Percentiles rank a stretch among this genome's conserved stretches.
Conservation (phyloP, 345 rosid genomes). For the Triadica sebifera region DNA sequence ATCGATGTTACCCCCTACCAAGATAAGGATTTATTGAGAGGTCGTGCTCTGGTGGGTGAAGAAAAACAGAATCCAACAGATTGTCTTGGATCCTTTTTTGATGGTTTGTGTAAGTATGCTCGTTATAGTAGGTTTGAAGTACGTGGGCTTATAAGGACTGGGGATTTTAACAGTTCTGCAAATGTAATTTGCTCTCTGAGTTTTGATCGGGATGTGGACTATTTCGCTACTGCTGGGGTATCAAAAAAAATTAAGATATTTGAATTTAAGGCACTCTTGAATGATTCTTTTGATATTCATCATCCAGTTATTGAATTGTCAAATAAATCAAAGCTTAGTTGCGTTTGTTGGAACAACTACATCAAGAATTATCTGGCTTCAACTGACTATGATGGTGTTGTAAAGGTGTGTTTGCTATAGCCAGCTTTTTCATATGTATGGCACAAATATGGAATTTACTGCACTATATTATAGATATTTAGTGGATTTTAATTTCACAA, state of each 20-base stretch:
- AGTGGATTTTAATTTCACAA: background rate
- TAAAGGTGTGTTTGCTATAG: constrained; percentile 59
- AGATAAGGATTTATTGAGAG: constrained; percentile 63
- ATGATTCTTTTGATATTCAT: constrained; percentile 83
- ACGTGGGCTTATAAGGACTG: constrained; percentile 68
- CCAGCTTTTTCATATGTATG: constrained; percentile 13
- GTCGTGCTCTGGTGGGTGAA: constrained; percentile 38
- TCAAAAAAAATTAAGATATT: constrained; percentile 93
- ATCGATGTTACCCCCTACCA: constrained; percentile 41
- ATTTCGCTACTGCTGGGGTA: constrained; percentile 96
- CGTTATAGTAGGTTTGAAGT: constrained; percentile 78
- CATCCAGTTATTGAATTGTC: constrained; percentile 89
- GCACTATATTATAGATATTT: background rate
- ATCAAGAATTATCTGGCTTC: constrained; percentile 95
- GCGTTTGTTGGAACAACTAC: constrained; percentile 91
- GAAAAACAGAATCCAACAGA: constrained; percentile 53
- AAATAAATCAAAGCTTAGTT: constrained; percentile 86
- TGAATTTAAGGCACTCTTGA: constrained; percentile 74
- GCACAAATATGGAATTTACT: background rate
- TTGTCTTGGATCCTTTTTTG: constrained; percentile 75
- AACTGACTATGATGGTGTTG: constrained; percentile 90
- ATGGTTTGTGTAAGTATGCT: constrained; percentile 94
- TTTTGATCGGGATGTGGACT: constrained; percentile 82
- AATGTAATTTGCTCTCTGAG: constrained; percentile 95
- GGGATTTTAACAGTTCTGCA: constrained; percentile 73